Evolutionary conservation across 257 asterid genomes (phyloP).

Genomic region (Scutellaria galericulata): DNA sequence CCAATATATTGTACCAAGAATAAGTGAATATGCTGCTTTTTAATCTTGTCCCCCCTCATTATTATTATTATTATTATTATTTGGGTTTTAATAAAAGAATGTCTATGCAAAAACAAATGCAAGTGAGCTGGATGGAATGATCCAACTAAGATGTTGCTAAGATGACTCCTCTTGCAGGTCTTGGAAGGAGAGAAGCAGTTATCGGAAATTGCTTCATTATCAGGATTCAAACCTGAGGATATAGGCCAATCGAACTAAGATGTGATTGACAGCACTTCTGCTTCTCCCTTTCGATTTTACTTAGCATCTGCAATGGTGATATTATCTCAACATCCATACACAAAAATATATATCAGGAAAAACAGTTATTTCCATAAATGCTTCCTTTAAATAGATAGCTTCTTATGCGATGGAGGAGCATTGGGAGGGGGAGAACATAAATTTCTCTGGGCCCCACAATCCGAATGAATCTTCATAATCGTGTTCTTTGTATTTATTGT

Average conservation of each 20-base stretch:
- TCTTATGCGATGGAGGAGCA: slow-evolving; percentile 1
- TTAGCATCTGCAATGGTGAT: slow-evolving; percentile 8
- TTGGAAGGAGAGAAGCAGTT: slow-evolving; percentile 80
- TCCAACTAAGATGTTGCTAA: slow-evolving; percentile 10
- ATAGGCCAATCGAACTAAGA: slow-evolving; percentile 47
- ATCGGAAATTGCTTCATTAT: slow-evolving; percentile 75
- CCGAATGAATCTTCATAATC: background rate
- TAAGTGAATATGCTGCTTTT: background rate
- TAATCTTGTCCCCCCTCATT: background rate
- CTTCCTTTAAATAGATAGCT: slow-evolving; percentile 27
- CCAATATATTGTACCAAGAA: too few species aligned
- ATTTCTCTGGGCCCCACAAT: too few species aligned
- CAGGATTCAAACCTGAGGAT: slow-evolving; percentile 69
- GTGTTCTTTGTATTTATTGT: background rate
- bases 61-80: too few species aligned
- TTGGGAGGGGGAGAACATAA: background rate
- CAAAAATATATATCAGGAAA: slow-evolving; percentile 4
- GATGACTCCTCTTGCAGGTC: slow-evolving; percentile 56
- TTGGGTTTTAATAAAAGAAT: background rate
- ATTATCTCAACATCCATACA: slow-evolving; percentile 21
- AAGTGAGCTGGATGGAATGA: background rate
- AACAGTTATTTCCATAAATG: slow-evolving; percentile 1
- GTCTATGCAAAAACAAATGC: background rate
- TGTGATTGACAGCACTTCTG: background rate
- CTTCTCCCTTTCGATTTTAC: slow-evolving; percentile 4